Conservation (phyloP, 495 filamentous ascomycete species). For the Hypomontagnella monticulosa region DNA sequence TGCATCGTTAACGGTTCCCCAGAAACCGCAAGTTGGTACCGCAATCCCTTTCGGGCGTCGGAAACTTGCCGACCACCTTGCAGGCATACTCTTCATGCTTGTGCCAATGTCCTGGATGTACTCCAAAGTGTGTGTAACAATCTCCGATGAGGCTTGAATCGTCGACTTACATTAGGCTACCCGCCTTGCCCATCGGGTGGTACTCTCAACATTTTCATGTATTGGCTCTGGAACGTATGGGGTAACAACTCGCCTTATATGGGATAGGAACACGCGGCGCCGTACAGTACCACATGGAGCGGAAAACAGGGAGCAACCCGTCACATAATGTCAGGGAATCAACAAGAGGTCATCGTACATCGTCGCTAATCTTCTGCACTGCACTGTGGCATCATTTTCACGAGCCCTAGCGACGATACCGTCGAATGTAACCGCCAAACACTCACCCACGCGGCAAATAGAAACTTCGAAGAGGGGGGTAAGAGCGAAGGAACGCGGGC, state of each 20-base stretch:
- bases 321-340: slow-evolving; percentile 13
- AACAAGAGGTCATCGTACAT: slow-evolving; percentile 26
- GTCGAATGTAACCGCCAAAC: slow-evolving; percentile 19
- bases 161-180: slow-evolving; percentile 17
- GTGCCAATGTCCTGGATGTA: slow-evolving; percentile 10
- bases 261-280: slow-evolving; percentile 13
- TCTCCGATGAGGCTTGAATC: slow-evolving; percentile 19
- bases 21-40: slow-evolving; percentile 25
- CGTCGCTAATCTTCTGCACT: slow-evolving; percentile 29
- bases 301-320: background rate
- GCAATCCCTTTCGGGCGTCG: slow-evolving; percentile 20
- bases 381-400: slow-evolving; percentile 32
- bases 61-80: slow-evolving; percentile 25
- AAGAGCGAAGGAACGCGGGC: slow-evolving; percentile 23
- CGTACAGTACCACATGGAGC: background rate
- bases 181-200: slow-evolving; percentile 3
- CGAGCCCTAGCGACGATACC: slow-evolving; percentile 4
- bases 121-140: slow-evolving; percentile 27
- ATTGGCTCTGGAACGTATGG: slow-evolving; percentile 11
- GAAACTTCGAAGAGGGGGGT: slow-evolving; percentile 9
- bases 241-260: slow-evolving; percentile 10
- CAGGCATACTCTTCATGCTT: slow-evolving; percentile 16
- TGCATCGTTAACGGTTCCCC: slow-evolving; percentile 21
- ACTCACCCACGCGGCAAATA: slow-evolving; percentile 8
- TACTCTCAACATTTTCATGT: slow-evolving; percentile 9